A percentile compares a stretch with the other conserved stretches of the same genome.
These are phyloP conservation scores for Ceratocystis papillata DNA, from an alignment of 2,329 filamentous ascomycete genomes.

Conservation along the genomic window DNA sequence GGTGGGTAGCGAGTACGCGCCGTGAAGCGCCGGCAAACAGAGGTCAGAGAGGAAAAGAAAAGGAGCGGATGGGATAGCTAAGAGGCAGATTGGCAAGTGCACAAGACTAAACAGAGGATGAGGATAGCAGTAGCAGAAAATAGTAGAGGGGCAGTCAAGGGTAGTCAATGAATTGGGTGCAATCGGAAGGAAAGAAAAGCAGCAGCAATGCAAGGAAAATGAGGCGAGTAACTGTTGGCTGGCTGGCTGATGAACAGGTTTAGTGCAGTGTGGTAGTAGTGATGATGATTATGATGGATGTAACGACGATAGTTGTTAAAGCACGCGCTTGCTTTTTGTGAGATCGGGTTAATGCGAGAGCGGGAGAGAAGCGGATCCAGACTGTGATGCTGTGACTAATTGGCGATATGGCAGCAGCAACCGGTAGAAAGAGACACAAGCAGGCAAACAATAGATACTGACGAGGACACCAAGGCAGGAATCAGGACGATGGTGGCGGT, in stretches of 20 bases:
- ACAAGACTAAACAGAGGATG: too few species aligned
- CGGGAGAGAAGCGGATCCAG: conserved; percentile 8
- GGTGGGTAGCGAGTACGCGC: conserved; percentile 27
- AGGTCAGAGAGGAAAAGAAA: conserved; percentile 11
- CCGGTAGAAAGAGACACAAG: background rate
- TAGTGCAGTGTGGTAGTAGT: background rate
- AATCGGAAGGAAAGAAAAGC: background rate
- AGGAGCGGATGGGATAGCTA: background rate
- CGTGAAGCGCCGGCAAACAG: conserved; percentile 8
- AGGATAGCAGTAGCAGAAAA: too few species aligned
- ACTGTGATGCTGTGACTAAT: background rate
- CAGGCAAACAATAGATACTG: too few species aligned
- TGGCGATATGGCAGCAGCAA: background rate
- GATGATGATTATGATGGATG: background rate
- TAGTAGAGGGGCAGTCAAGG: background rate
- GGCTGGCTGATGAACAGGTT: background rate
- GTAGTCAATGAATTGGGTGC: background rate
- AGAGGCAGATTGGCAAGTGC: background rate
- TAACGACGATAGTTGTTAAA: background rate
- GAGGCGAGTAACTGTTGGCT: background rate
- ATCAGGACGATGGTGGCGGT: too few species aligned
- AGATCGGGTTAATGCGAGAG: background rate
- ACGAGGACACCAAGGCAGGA: too few species aligned
- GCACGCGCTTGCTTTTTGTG: background rate
- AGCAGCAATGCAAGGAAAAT: background rate